phyloP scores from a whole-genome alignment of 2,329 filamentous ascomycete genomes.

The Simplicillium sp. region DNA sequence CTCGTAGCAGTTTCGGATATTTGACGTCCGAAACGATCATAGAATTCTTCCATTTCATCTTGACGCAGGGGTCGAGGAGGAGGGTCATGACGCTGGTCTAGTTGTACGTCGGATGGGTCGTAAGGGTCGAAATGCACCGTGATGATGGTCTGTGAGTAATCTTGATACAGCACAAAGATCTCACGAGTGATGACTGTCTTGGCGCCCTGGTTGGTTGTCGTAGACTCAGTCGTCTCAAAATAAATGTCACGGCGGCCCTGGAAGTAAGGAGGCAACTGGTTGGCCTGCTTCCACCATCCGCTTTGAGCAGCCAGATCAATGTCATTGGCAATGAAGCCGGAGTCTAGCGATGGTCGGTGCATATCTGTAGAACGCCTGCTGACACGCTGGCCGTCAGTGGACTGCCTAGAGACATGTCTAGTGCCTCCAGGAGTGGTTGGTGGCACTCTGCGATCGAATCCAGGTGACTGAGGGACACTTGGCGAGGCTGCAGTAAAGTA shows the following conservation, averaged over 20 bases:
- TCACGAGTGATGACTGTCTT: conserved; percentile 67
- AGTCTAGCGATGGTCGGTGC: conserved; percentile 62
- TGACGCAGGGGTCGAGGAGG: conserved; percentile 77
- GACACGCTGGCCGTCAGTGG: conserved; percentile 26
- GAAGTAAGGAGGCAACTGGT: conserved; percentile 69
- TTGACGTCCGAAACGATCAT: conserved; percentile 69
- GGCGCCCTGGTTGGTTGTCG: conserved; percentile 57
- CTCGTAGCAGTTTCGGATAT: conserved; percentile 61
- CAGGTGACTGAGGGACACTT: conserved; percentile 30
- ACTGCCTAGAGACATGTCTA: conserved; percentile 17
- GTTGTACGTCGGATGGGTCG: conserved; percentile 59
- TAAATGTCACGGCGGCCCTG: conserved; percentile 77
- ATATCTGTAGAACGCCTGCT: conserved; percentile 64
- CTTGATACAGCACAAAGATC: conserved; percentile 81
- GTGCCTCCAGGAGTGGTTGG: conserved; percentile 22
- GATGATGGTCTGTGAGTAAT: conserved; percentile 92
- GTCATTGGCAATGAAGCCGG: conserved; percentile 80
- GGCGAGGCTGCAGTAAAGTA: conserved; percentile 39
- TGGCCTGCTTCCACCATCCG: conserved; percentile 81
- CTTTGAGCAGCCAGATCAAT: conserved; percentile 66
- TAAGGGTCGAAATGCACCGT: conserved; percentile 69
- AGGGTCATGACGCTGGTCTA: conserved; percentile 80
- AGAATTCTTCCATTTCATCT: conserved; percentile 84
- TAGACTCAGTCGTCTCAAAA: conserved; percentile 72
- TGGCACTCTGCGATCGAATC: conserved; percentile 32